Evolutionary conservation across 2,329 filamentous ascomycete species (phyloP).

Genomic region (Epichloe coenophiala): DNA sequence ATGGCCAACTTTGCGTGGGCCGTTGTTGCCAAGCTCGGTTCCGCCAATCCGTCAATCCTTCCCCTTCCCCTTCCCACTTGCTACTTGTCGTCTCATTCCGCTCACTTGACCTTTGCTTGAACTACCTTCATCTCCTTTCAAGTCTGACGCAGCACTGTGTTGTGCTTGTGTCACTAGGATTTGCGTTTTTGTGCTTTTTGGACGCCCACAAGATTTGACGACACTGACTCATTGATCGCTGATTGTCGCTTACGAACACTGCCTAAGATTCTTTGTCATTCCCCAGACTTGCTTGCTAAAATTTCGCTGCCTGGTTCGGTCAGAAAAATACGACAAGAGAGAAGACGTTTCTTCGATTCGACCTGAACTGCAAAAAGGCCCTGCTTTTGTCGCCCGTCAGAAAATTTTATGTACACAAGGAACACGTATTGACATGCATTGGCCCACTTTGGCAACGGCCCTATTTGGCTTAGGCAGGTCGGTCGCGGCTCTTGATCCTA

Average conservation of each 20-base stretch:
- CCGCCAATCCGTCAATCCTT: not conserved
- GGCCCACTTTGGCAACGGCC: constrained; percentile 19
- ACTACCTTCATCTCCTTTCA: not conserved
- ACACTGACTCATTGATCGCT: not conserved
- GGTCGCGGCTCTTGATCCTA: constrained; percentile 30
- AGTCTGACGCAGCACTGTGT: not conserved
- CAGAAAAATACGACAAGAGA: not conserved
- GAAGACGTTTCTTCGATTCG: no score
- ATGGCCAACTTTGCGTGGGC: not conserved
- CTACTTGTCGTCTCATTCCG: not conserved
- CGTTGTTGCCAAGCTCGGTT: not conserved
- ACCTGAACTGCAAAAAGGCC: not conserved
- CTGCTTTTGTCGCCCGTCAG: not conserved
- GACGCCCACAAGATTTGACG: not conserved
- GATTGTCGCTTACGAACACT: not conserved
- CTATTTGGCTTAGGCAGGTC: constrained; percentile 20
- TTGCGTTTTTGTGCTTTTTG: constrained; percentile 2
- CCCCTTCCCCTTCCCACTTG: not conserved
- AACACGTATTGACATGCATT: constrained; percentile 22
- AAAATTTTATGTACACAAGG: not conserved
- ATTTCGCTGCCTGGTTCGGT: not conserved
- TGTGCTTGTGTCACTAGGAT: not conserved
- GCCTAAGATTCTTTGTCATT: not conserved
- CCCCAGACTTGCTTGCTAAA: not conserved
- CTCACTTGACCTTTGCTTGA: not conserved